phyloP scores from a whole-genome alignment of 2,329 filamentous ascomycete species.

The Fusarium sp. region DNA sequence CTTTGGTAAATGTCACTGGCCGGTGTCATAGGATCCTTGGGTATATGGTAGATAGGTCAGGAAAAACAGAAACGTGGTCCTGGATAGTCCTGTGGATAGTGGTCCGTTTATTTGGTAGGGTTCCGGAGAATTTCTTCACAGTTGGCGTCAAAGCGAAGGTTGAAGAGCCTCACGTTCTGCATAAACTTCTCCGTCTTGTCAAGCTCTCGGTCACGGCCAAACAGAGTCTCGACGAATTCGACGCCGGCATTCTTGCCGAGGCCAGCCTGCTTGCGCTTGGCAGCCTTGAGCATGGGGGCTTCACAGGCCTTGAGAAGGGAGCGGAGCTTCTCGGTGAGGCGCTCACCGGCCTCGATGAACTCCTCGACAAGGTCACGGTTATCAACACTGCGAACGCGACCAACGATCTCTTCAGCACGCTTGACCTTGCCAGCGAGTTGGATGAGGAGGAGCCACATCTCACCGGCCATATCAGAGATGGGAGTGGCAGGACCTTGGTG shows the following conservation, averaged over 20 bases:
- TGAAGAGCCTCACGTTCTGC: conserved; percentile 88
- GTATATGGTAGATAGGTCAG: conserved; percentile 33
- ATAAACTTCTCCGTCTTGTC: conserved; percentile 94
- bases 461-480: conserved; percentile 90
- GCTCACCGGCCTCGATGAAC: conserved; percentile 89
- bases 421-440: conserved; percentile 95
- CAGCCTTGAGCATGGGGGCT: conserved; percentile 92
- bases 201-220: conserved; percentile 90
- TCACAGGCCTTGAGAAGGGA: conserved; percentile 92
- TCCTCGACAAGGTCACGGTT: conserved; percentile 87
- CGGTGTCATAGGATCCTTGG: conserved; percentile 43
- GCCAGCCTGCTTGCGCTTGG: conserved; percentile 74
- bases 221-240: conserved; percentile 96
- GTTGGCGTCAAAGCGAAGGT: conserved; percentile 94
- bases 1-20: conserved; percentile 39
- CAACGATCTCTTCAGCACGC: conserved; percentile 83
- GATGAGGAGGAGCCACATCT: conserved; percentile 95
- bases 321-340: conserved; percentile 86
- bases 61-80: conserved; percentile 44
- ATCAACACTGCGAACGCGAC: conserved; percentile 78
- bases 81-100: conserved; percentile 38
- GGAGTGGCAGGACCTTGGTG: conserved; percentile 84
- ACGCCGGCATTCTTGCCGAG: conserved; percentile 93
- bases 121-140: conserved; percentile 86
- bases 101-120: conserved; percentile 64